phyloP scores from a whole-genome alignment of 441 rosid genomes.

The Bruguiera hainesii region DNA sequence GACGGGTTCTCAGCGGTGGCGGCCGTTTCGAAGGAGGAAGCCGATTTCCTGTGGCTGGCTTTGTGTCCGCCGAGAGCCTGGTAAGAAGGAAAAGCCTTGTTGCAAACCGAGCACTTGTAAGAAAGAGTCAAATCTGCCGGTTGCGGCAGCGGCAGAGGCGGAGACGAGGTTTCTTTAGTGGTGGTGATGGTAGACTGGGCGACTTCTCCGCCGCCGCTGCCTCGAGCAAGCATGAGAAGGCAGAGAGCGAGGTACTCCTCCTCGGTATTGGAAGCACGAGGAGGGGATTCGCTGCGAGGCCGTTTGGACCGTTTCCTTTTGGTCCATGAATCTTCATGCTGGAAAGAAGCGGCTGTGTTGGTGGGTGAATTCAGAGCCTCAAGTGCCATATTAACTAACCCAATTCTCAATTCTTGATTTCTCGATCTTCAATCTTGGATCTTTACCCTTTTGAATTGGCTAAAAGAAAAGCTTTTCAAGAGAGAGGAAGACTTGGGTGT shows the following conservation, averaged over 20 bases:
- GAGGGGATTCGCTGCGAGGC: constrained; percentile 39
- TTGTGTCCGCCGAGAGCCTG: constrained; percentile 94
- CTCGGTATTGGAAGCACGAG: constrained; percentile 36
- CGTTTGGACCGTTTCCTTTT: constrained; percentile 80
- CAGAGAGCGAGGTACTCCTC: constrained; percentile 89
- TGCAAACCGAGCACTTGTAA: constrained; percentile 69
- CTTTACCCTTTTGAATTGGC: not conserved
- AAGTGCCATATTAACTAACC: constrained; percentile 51
- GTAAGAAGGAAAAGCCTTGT: constrained; percentile 63
- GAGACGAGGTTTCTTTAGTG: not conserved
- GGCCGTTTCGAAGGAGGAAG: constrained; percentile 17
- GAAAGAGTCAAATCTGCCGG: constrained; percentile 28
- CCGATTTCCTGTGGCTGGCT: constrained; percentile 66
- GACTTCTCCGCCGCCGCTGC: constrained; percentile 26
- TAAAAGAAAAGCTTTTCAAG: no score
- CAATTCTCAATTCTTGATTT: not conserved
- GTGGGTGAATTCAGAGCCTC: constrained; percentile 67
- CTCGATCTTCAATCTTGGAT: not conserved
- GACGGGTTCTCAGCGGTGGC: constrained; percentile 19
- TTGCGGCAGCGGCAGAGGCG: constrained; percentile 12
- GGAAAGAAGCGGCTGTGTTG: constrained; percentile 28
- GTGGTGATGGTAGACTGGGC: not conserved
- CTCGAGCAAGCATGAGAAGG: constrained; percentile 89
- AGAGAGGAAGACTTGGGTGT: not conserved
- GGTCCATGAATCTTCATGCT: constrained; percentile 50